Percentiles rank a stretch among this genome's conserved stretches.
Conservation (phyloP, 2,329 filamentous ascomycete genomes). For the Lasiodiplodia hormozganensis region DNA sequence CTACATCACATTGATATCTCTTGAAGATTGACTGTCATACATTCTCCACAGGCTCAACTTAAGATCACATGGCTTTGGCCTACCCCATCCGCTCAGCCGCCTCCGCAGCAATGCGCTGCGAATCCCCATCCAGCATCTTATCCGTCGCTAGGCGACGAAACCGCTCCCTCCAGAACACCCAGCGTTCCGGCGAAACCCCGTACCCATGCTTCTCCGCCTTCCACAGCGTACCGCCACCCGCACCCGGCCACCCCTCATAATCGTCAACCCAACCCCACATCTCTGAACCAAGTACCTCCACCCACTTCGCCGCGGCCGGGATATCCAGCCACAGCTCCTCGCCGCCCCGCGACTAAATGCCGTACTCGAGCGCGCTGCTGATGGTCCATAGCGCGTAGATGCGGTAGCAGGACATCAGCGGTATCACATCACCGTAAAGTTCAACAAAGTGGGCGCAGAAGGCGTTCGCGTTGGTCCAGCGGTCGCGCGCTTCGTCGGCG, state of each 20-base stretch:
- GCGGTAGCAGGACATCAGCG: too few relatives aligned
- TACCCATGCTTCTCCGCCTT: background rate
- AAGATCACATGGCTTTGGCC: background rate
- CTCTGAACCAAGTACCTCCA: background rate
- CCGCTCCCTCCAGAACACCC: background rate
- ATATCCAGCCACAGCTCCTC: background rate
- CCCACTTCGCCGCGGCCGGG: background rate
- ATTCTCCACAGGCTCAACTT: too few relatives aligned
- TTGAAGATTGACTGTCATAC: too few relatives aligned
- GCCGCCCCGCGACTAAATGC: too few relatives aligned
- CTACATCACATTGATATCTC: too few relatives aligned
- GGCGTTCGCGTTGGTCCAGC: too few relatives aligned
- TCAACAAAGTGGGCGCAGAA: too few relatives aligned
- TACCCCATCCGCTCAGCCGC: background rate
- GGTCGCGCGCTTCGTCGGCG: too few relatives aligned
- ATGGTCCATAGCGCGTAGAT: too few relatives aligned
- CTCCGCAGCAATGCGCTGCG: background rate
- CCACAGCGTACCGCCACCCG: background rate
- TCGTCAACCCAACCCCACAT: background rate
- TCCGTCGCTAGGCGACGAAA: background rate
- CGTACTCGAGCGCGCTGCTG: too few relatives aligned
- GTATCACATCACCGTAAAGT: too few relatives aligned
- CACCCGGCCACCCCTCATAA: background rate
- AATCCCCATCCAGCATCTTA: background rate
- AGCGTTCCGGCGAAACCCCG: background rate